phyloP scores from a whole-genome alignment of 352 stramenopile genomes.

The Aphanomyces euteiches region DNA sequence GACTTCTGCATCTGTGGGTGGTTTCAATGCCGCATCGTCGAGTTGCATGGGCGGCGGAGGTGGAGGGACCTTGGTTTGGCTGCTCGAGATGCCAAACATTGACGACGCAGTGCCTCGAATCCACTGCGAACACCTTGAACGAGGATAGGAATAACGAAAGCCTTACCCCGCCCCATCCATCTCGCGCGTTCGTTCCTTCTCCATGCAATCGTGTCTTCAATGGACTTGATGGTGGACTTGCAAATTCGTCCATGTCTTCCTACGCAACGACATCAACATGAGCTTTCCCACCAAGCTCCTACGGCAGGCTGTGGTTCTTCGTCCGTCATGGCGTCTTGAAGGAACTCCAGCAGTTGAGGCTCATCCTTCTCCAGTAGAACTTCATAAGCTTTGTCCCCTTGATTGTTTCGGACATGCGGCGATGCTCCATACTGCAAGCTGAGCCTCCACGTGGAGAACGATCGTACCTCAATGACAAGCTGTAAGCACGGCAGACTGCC shows the following conservation, averaged over 20 bases:
- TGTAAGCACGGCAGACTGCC: constrained; percentile 54
- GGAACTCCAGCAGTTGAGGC: constrained; percentile 12
- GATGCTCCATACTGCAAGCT: constrained; percentile 13
- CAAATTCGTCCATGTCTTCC: constrained; percentile 14
- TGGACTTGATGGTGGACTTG: neutral
- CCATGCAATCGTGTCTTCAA: neutral
- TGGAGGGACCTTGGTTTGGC: no score
- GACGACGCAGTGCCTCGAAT: constrained; percentile 28
- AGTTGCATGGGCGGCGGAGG: no score
- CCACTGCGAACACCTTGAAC: constrained; percentile 4
- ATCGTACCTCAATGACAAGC: constrained; percentile 40
- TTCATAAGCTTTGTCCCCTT: constrained; percentile 23
- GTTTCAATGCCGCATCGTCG: constrained; percentile 12
- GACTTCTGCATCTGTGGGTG: constrained; percentile 25
- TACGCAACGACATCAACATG: constrained; percentile 1
- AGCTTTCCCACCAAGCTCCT: neutral
- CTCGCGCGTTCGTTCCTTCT: neutral
- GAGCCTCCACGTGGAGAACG: neutral
- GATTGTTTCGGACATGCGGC: neutral
- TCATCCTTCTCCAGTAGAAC: constrained; percentile 23
- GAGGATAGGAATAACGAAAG: neutral
- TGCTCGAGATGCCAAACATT: constrained; percentile 6
- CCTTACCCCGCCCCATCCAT: constrained; percentile 24
- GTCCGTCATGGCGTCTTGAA: constrained; percentile 4
- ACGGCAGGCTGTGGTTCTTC: neutral